Percentiles rank a stretch among this genome's conserved stretches.
Evolutionary conservation across 2,329 filamentous ascomycete species (phyloP).

Genomic region (Aspergillus sergii): DNA sequence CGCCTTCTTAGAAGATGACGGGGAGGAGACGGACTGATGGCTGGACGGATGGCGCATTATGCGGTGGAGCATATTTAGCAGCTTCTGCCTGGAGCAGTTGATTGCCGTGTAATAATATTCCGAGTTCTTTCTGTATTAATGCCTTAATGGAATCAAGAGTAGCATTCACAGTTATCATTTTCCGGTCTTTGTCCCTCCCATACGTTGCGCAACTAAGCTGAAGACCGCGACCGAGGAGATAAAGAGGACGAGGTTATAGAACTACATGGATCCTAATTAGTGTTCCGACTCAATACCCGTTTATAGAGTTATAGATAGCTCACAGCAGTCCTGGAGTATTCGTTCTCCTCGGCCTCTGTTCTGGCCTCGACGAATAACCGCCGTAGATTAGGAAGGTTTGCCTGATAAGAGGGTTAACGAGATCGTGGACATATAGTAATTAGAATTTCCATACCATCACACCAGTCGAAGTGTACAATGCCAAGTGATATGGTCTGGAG

Average conservation of each 20-base stretch:
- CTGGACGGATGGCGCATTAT: background rate
- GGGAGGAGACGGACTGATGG: conserved; percentile 60
- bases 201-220: conserved; percentile 86
- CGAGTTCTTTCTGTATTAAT: conserved; percentile 9
- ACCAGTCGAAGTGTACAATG: background rate
- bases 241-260: conserved; percentile 96
- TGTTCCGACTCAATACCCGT: background rate
- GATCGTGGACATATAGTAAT: background rate
- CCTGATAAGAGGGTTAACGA: conserved; percentile 26
- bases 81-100: conserved; percentile 15
- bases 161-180: conserved; percentile 29
- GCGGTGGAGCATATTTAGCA: background rate
- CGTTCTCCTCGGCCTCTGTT: conserved; percentile 89
- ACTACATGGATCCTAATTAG: conserved; percentile 52
- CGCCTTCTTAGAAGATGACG: conserved; percentile 69
- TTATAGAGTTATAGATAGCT: conserved; percentile 35
- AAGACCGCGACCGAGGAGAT: conserved; percentile 96
- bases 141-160: conserved; percentile 2
- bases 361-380: conserved; percentile 93
- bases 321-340: conserved; percentile 91
- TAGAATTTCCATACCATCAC: background rate
- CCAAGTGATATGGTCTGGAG: background rate
- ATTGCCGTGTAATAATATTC: background rate
- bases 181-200: conserved; percentile 54
- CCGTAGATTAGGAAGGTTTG: conserved; percentile 81